These are phyloP conservation scores for Notholithocarpus densiflorus DNA, from an alignment of 306 rosid species.

Conservation along the genomic window DNA sequence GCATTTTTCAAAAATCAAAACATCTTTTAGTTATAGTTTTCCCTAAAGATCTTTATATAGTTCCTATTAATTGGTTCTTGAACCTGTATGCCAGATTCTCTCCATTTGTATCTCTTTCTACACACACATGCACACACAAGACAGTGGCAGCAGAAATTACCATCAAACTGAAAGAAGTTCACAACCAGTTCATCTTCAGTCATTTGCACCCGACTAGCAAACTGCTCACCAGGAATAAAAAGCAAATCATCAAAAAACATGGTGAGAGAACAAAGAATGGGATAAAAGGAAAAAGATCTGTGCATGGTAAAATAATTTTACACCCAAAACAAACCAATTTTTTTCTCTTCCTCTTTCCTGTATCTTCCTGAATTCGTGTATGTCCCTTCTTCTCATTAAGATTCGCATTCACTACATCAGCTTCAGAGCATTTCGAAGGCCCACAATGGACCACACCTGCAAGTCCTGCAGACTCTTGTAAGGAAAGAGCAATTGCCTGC, in stretches of 20 bases:
- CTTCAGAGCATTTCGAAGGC: conserved; percentile 15
- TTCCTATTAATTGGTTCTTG: not conserved
- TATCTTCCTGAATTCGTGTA: conserved; percentile 37
- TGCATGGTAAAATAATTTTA: not conserved
- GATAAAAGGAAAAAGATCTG: not conserved
- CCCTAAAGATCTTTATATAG: not conserved
- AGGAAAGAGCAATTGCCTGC: conserved; percentile 86
- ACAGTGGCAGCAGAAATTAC: conserved; percentile 40
- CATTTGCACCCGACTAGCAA: conserved; percentile 76
- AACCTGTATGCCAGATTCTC: not conserved
- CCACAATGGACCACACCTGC: conserved; percentile 14
- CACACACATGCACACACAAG: not conserved
- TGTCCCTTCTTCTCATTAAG: conserved; percentile 34
- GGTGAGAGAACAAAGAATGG: not conserved
- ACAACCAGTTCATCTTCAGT: conserved; percentile 75
- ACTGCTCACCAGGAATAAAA: conserved; percentile 39
- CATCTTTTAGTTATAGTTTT: not conserved
- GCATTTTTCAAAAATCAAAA: not conserved
- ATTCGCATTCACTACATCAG: conserved; percentile 15
- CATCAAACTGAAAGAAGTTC: conserved; percentile 84
- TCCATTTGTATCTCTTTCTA: not conserved
- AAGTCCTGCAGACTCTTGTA: conserved; percentile 42
- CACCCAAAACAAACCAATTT: conserved; percentile 46
- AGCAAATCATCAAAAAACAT: conserved; percentile 5
- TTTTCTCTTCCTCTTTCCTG: conserved; percentile 60